Base-by-base conservation (phyloP, 805 yeast species). In the Scheffersomyces lignosus region DNA sequence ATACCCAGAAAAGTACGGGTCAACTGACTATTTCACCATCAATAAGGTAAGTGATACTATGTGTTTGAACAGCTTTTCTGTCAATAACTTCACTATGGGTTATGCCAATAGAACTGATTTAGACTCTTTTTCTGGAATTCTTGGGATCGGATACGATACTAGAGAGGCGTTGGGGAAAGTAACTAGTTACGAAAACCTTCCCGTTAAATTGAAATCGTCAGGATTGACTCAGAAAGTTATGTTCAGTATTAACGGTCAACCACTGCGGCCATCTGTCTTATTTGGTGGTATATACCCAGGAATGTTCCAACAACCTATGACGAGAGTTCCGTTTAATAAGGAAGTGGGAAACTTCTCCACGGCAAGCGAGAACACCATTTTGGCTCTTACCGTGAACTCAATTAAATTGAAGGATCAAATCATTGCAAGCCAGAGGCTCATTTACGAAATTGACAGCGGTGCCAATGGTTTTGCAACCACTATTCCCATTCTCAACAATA, bases 251-350 rank as follows among this genome's bases (percentile, higher is more conserved):
- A 33, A 38, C 15, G 53, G 51, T 3, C 22, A 29, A 3, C 17
- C 16, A 2, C 29, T 16, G 4, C 18, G 34, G 6, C 38, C 34
- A 14, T 31, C 40, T 8, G 44, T 64, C 16, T 36, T 62, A 18
- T 64, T 64, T 46, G 70, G 70, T 5, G 70, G 62, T 23, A 48
- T 62, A 30, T 66, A 62, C 43, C 36, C 50, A 15, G 49, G 50
- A 27, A 59, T 59, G 42, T 62, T 54, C 41, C 20, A 32, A 8
- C 66, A 59, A 9, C 33, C 45, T 2, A 44, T 60, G 22, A 40
- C 38, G 18, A 47, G 36, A 27, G 44, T 43, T 10, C 46, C 51
- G 13, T 31, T 52, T 7, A 31, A 31, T 27, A 29, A 28, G 13
- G 37, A 37, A 27, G 38, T 49, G 14, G 50, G 48, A 14, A 38